Percentiles rank a stretch among this genome's conserved stretches.
phyloP scores from a whole-genome alignment of 768 basidiomycete species.

The Auricularia auricula-judae region DNA sequence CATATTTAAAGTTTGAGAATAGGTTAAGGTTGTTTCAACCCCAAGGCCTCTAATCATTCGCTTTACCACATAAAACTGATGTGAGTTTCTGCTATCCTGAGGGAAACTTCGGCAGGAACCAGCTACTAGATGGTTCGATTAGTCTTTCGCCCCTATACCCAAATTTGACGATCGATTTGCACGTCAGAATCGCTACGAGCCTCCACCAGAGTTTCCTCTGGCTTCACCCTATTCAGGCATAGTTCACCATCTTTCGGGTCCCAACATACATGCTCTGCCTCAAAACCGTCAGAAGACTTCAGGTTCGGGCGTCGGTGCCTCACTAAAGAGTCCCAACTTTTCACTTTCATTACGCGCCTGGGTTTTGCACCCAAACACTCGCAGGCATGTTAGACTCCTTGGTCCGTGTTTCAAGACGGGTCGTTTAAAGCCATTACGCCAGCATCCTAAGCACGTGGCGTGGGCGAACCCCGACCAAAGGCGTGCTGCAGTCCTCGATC shows the following conservation, averaged over 20 bases:
- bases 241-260: constrained; percentile 89
- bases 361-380: constrained; percentile 70
- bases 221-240: constrained; percentile 85
- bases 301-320: constrained; percentile 66
- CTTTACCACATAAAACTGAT: constrained; percentile 53
- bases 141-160: constrained; percentile 95
- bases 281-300: constrained; percentile 64
- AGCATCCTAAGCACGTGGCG: constrained; percentile 58
- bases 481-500: constrained; percentile 56
- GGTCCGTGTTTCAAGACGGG: constrained; percentile 80
- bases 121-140: constrained; percentile 93
- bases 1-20: constrained; percentile 64
- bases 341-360: constrained; percentile 62
- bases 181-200: constrained; percentile 93
- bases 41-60: constrained; percentile 89
- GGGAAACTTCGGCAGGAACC: constrained; percentile 89
- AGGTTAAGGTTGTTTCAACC: constrained; percentile 84
- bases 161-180: constrained; percentile 93
- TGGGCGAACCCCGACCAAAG: constrained; percentile 42
- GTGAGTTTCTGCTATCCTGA: constrained; percentile 57
- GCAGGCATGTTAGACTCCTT: constrained; percentile 79
- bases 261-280: constrained; percentile 77
- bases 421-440: constrained; percentile 71
- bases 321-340: constrained; percentile 51
- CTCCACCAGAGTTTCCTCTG: constrained; percentile 95